Base-by-base conservation (phyloP, 805 yeast genomes). In the Starmerella etchellsii region DNA sequence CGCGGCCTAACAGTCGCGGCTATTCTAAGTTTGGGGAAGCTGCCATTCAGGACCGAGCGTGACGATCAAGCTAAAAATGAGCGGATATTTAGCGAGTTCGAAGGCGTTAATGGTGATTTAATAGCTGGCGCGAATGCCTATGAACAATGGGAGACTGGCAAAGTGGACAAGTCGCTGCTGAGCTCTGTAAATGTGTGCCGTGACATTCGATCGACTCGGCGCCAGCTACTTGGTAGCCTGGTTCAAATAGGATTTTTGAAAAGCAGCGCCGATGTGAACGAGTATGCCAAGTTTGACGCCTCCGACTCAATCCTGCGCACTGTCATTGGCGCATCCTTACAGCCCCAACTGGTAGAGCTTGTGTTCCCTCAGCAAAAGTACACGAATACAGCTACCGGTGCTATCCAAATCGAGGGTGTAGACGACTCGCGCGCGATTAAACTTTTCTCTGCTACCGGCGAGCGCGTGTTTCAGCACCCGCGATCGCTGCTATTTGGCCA, bases 381-480 rank as follows among this genome's bases (percentile, higher is more conserved):
- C 56, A 62, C 74, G 33, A 70, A 76, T 28, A 74, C 83, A 1
- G 63, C 77, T 26, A 69, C 76, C 0, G 98, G 98, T 19, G 72
- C 96, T 0, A 69, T 88, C 33, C 31, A 39, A 13, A 27, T 40
- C 14, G 87, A 81, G 40, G 68, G 74, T n/a, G 95, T 87, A 52
- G 81, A 85, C 0, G 95, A 87, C 54, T 81, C 87, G 2, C 70
- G 67, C 42, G 65, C 68, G 43, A 78, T 79, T 43, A 79, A 77
- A 54, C 73, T 76, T 38, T 85, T 85, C 81, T 69, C 80, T 33
- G 63, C 81, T 48, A 74, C 74, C 52, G 83, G 78, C 38, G 69
- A 66, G 37, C 55, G 95, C 36, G 84, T 87, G 0, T 87, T 83
- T 48, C 60, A 83, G 19, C 96, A 88, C 54, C 96, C 97, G 1